phyloP scores from a whole-genome alignment of 768 basidiomycete species.

The Suillus bovinus region DNA sequence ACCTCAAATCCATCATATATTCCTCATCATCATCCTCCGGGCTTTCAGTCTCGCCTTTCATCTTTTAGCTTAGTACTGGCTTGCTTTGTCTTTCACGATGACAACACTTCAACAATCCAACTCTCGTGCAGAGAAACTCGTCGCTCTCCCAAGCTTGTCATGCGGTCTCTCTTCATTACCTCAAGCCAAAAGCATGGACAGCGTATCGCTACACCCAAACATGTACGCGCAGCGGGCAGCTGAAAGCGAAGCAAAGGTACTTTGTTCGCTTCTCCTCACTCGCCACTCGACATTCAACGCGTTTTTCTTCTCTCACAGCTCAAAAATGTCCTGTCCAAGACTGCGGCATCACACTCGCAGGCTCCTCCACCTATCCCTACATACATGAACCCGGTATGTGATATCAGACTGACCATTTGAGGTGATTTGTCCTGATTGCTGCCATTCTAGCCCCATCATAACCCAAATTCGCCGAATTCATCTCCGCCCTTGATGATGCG shows the following conservation, averaged over 20 bases:
- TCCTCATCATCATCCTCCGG: conserved; percentile 20
- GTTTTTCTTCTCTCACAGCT: conserved; percentile 40
- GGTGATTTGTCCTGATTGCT: conserved; percentile 12
- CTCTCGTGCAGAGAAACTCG: conserved; percentile 48
- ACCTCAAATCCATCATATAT: conserved; percentile 11
- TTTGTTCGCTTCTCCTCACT: conserved; percentile 13
- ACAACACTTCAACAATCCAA: conserved; percentile 36
- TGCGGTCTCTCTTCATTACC: conserved; percentile 68
- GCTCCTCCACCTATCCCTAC: conserved; percentile 32
- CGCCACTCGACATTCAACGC: conserved; percentile 8
- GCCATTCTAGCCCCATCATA: conserved; percentile 35
- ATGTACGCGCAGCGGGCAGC: conserved; percentile 69
- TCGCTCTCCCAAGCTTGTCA: conserved; percentile 74
- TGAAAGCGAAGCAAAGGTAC: conserved; percentile 77
- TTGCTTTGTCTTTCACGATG: conserved; percentile 33
- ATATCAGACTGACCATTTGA: background rate
- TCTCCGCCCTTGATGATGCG: conserved; percentile 59
- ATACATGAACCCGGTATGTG: conserved; percentile 41
- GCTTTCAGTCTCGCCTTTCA: conserved; percentile 6
- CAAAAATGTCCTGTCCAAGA: conserved; percentile 63
- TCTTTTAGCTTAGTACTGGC: conserved; percentile 9
- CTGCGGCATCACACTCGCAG: conserved; percentile 36
- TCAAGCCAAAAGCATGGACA: conserved; percentile 68
- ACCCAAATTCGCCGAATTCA: conserved; percentile 37
- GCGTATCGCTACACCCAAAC: conserved; percentile 64